Percentiles rank a stretch among this genome's conserved stretches.
Conservation (phyloP, 331 rosid species). For the Rosa hybrid region DNA sequence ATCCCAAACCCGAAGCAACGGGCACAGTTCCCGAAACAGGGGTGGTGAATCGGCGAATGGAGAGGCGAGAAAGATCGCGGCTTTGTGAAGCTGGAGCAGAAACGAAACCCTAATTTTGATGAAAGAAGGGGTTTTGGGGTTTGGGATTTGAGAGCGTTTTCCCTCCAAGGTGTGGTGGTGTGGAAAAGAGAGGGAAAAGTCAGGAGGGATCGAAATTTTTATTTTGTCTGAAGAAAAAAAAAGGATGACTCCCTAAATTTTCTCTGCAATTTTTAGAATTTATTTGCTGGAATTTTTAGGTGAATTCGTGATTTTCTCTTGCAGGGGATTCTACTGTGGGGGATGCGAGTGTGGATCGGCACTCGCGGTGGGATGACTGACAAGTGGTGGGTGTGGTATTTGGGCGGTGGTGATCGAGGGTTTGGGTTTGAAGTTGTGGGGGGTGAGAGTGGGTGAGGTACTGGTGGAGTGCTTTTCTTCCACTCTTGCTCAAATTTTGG, state of each 20-base stretch:
- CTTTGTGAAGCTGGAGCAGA: slow-evolving; percentile 28
- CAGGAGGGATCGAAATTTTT: slow-evolving; percentile 48
- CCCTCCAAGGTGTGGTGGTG: slow-evolving; percentile 71
- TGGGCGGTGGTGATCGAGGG: background rate
- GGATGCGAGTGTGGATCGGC: background rate
- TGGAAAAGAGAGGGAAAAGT: slow-evolving; percentile 88
- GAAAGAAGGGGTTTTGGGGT: slow-evolving; percentile 30
- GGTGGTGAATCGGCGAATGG: slow-evolving; percentile 11
- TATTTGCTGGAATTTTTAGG: background rate
- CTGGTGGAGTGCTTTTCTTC: background rate
- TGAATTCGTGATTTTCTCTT: background rate
- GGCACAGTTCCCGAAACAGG: slow-evolving; percentile 8
- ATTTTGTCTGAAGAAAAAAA: slow-evolving; percentile 34
- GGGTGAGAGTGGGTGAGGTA: background rate
- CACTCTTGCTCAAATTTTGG: slow-evolving; percentile 14
- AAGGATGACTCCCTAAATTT: slow-evolving; percentile 11
- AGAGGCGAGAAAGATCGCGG: slow-evolving; percentile 8
- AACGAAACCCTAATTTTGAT: slow-evolving; percentile 55
- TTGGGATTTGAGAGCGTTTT: slow-evolving; percentile 33
- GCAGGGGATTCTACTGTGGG: background rate
- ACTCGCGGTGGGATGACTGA: slow-evolving; percentile 13
- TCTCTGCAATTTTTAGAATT: slow-evolving; percentile 1
- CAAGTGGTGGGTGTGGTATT: slow-evolving; percentile 11
- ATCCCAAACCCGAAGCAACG: slow-evolving; percentile 17
- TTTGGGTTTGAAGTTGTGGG: background rate